Evolutionary conservation across 164 flowering plant species (phyloP).

Genomic region (Stephania cephalantha): DNA sequence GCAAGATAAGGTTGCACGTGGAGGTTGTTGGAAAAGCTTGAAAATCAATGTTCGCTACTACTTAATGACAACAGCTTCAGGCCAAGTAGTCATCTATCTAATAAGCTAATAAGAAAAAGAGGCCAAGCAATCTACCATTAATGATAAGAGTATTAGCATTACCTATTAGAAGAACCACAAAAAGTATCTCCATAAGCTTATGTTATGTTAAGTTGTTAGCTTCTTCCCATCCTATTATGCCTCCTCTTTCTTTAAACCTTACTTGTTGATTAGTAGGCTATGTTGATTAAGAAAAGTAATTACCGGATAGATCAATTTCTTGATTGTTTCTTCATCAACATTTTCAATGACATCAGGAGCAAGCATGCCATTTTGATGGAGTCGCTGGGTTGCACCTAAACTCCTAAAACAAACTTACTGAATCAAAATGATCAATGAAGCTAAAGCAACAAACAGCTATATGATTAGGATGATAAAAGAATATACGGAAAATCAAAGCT

Average conservation of each 20-base stretch:
- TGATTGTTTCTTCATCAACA: conserved; percentile 70
- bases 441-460: neutral
- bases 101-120: too few relatives aligned
- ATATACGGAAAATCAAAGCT: neutral
- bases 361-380: conserved; percentile 65
- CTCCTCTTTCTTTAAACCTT: neutral
- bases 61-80: too few relatives aligned
- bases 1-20: too few relatives aligned
- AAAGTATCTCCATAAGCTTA: too few relatives aligned
- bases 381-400: conserved; percentile 89
- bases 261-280: neutral
- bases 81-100: too few relatives aligned
- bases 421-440: conserved; percentile 3
- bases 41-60: too few relatives aligned
- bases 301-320: conserved; percentile 83
- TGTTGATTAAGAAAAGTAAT: conserved; percentile 13
- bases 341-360: conserved; percentile 59
- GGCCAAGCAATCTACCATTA: neutral
- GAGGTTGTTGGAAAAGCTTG: too few relatives aligned
- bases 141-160: neutral
- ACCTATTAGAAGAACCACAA: too few relatives aligned
- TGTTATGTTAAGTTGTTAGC: too few relatives aligned
- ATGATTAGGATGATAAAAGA: neutral
- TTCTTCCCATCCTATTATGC: too few relatives aligned
- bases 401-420: conserved; percentile 13